Conservation (phyloP, 2,329 filamentous ascomycete genomes). For the Ophiosphaerella herpotricha region DNA sequence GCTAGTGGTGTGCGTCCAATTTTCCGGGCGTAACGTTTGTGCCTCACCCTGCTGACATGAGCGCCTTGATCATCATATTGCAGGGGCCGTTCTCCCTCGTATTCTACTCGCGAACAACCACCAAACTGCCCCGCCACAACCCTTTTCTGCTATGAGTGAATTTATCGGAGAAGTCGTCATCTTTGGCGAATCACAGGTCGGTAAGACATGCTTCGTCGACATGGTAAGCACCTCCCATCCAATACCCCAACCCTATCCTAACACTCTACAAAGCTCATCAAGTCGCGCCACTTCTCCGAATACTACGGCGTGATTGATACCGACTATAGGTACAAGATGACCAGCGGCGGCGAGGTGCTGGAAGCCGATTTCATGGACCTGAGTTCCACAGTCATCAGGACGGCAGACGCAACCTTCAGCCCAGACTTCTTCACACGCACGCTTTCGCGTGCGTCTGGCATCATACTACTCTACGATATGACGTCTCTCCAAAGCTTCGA, state of each 20-base stretch:
- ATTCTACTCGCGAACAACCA: too few relatives aligned
- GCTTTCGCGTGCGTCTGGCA: conserved; percentile 19
- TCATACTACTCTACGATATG: conserved; percentile 38
- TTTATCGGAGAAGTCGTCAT: conserved; percentile 14
- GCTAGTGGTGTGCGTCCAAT: too few relatives aligned
- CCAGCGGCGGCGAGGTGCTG: conserved; percentile 10
- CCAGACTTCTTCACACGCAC: conserved; percentile 8
- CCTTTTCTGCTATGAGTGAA: not conserved
- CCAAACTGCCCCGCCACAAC: too few relatives aligned
- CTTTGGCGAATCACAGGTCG: conserved; percentile 26
- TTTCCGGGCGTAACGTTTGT: too few relatives aligned
- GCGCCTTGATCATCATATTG: too few relatives aligned
- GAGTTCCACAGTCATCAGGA: conserved; percentile 19
- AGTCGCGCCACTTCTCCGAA: conserved; percentile 9
- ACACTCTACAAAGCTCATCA: conserved; percentile 6
- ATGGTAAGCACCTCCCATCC: conserved; percentile 12
- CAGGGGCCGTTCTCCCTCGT: too few relatives aligned
- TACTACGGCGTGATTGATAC: conserved; percentile 3
- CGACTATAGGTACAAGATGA: conserved; percentile 10
- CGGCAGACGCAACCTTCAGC: conserved; percentile 3
- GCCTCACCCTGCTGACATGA: too few relatives aligned
- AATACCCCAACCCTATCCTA: not conserved
- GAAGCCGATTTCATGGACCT: conserved; percentile 25
- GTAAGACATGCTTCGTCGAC: conserved; percentile 36
- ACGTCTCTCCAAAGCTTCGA: conserved; percentile 28